A percentile compares a stretch with the other conserved stretches of the same genome.
phyloP scores from a whole-genome alignment of 495 filamentous ascomycete species.

The Arthonia radiata region DNA sequence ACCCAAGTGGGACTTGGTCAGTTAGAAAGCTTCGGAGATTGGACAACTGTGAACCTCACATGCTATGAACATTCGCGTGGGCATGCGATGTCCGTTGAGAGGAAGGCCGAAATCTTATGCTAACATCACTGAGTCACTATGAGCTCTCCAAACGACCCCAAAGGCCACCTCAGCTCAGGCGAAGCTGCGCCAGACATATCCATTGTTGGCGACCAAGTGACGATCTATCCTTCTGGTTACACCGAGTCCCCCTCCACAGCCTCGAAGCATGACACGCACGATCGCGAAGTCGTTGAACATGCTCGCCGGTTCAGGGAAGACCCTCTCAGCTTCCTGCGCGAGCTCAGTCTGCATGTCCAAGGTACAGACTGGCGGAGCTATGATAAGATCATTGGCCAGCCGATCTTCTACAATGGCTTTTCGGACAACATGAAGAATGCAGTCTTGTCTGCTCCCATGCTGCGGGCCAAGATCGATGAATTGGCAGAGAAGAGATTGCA shows the following conservation, averaged over 20 bases:
- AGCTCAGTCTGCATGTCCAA: constrained; percentile 71
- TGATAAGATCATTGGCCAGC: constrained; percentile 70
- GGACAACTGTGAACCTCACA: no score
- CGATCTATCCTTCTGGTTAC: constrained; percentile 56
- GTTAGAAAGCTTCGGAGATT: no score
- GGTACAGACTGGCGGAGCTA: constrained; percentile 88
- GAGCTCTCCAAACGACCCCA: no score
- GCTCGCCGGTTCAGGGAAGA: constrained; percentile 58
- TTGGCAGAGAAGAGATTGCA: constrained; percentile 47
- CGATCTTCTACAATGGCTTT: constrained; percentile 81
- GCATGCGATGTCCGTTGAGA: no score
- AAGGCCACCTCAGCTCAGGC: no score
- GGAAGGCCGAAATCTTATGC: no score
- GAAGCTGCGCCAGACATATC: constrained; percentile 65
- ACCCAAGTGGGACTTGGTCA: no score
- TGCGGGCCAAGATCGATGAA: constrained; percentile 49
- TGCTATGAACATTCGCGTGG: no score
- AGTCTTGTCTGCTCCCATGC: constrained; percentile 47
- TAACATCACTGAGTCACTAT: no score
- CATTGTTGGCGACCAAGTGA: constrained; percentile 55
- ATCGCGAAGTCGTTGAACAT: constrained; percentile 52
- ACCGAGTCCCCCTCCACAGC: constrained; percentile 16
- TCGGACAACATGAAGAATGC: constrained; percentile 61
- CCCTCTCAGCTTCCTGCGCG: constrained; percentile 62
- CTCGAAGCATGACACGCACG: constrained; percentile 21